Evolutionary conservation across 2,329 filamentous ascomycete species (phyloP).

Genomic region (Pezicula neosporulosa): DNA sequence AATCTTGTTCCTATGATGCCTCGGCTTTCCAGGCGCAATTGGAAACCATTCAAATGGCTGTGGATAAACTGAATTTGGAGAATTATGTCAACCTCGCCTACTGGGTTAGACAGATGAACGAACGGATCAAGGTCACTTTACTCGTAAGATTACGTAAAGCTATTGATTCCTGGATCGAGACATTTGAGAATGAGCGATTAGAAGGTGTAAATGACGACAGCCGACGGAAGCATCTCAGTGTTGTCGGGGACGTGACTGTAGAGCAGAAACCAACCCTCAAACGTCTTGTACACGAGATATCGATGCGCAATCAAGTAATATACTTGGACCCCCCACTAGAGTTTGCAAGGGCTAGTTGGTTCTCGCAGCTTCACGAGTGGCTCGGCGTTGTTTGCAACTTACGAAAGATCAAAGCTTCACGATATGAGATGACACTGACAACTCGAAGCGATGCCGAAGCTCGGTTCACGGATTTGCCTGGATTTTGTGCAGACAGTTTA

Average conservation of each 20-base stretch:
- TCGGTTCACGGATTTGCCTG: conserved; percentile 81
- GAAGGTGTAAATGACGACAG: conserved; percentile 42
- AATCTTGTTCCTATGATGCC: conserved; percentile 78
- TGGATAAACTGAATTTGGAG: conserved; percentile 95
- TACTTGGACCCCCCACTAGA: conserved; percentile 93
- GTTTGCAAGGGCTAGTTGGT: conserved; percentile 90
- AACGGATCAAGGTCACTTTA: conserved; percentile 76
- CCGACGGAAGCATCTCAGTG: conserved; percentile 46
- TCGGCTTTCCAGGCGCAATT: conserved; percentile 77
- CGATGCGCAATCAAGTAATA: conserved; percentile 97
- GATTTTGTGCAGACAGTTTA: conserved; percentile 76
- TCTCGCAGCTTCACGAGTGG: conserved; percentile 89
- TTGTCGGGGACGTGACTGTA: conserved; percentile 37
- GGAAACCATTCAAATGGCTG: conserved; percentile 82
- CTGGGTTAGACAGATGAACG: conserved; percentile 88
- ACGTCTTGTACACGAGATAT: conserved; percentile 82
- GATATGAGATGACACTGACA: conserved; percentile 86
- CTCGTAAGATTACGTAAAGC: conserved; percentile 80
- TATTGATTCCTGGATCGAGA: conserved; percentile 80
- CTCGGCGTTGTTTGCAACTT: conserved; percentile 89
- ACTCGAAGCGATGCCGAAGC: conserved; percentile 61
- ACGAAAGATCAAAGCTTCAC: conserved; percentile 88
- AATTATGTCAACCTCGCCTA: conserved; percentile 89
- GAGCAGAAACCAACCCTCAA: conserved; percentile 62
- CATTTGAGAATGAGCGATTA: conserved; percentile 64